phyloP scores from a whole-genome alignment of 2,329 filamentous ascomycete species.

The Emmonsia crescens region DNA sequence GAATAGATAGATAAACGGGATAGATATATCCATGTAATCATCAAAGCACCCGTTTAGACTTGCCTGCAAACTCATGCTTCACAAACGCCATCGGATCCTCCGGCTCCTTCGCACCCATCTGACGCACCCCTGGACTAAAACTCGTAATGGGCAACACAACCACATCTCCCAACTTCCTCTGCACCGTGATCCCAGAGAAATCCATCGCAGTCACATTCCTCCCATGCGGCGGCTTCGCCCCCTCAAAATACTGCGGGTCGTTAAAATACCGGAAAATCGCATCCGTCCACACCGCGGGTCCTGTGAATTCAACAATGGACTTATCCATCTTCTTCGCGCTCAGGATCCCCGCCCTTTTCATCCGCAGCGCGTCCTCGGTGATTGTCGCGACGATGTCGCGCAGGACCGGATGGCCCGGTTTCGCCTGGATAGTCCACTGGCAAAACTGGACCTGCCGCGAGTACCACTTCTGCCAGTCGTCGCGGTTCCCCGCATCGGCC shows the following conservation, averaged over 20 bases:
- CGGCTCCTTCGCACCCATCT: constrained; percentile 81
- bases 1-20: not conserved
- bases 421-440: constrained; percentile 96
- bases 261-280: constrained; percentile 88
- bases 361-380: constrained; percentile 65
- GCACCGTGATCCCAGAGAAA: constrained; percentile 74
- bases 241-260: constrained; percentile 76
- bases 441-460: constrained; percentile 94
- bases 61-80: constrained; percentile 92
- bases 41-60: constrained; percentile 17
- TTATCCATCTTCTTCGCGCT: constrained; percentile 52
- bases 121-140: constrained; percentile 87
- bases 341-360: constrained; percentile 58
- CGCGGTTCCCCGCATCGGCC: constrained; percentile 73
- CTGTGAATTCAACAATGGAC: constrained; percentile 85
- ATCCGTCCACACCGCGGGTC: constrained; percentile 91
- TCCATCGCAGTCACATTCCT: constrained; percentile 73
- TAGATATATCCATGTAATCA: not conserved
- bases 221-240: constrained; percentile 47
- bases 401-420: constrained; percentile 85
- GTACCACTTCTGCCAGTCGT: constrained; percentile 93
- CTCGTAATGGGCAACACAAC: constrained; percentile 91
- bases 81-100: constrained; percentile 97
- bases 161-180: constrained; percentile 86
- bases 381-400: constrained; percentile 79